These are phyloP conservation scores for Poronia punctata DNA, from an alignment of 495 filamentous ascomycete species.

Conservation along the genomic window DNA sequence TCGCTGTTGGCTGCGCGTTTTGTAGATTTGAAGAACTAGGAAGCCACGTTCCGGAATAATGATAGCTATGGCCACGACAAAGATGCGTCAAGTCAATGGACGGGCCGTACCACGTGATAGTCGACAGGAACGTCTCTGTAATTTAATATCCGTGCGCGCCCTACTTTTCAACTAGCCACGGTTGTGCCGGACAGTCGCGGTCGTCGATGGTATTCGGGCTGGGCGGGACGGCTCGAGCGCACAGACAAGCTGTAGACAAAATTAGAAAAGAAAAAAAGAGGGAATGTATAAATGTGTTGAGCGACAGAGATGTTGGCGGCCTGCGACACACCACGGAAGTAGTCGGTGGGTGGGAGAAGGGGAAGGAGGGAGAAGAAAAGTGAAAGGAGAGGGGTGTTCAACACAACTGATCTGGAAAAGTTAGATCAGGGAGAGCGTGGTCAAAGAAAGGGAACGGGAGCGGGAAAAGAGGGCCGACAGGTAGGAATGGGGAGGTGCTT, in stretches of 20 bases:
- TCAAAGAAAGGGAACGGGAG: slow-evolving; percentile 16
- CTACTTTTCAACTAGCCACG: slow-evolving; percentile 22
- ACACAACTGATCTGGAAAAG: slow-evolving; percentile 27
- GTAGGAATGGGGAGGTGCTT: slow-evolving; percentile 21
- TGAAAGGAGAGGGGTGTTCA: slow-evolving; percentile 24
- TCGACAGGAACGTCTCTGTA: no score
- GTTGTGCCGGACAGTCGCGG: slow-evolving; percentile 31
- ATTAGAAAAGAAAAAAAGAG: slow-evolving; percentile 21
- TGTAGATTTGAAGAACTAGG: no score
- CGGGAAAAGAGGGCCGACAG: slow-evolving; percentile 17
- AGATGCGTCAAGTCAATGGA: no score
- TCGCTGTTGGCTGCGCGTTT: no score
- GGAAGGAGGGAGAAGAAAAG: slow-evolving; percentile 9
- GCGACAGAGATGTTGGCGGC: slow-evolving; percentile 18
- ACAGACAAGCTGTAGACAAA: slow-evolving; percentile 8
- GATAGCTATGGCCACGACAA: no score
- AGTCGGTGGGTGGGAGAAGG: slow-evolving; percentile 12
- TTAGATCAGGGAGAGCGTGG: slow-evolving; percentile 24
- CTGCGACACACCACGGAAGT: slow-evolving; percentile 25
- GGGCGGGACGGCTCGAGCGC: slow-evolving; percentile 1
- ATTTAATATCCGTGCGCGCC: no score
- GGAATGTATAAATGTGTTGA: slow-evolving; percentile 12
- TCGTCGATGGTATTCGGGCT: slow-evolving; percentile 16
- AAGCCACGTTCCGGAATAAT: no score
- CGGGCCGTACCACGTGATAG: no score